Percentiles rank a stretch among this genome's conserved stretches.
Conservation (phyloP, 2,329 filamentous ascomycete genomes). For the Pestalotiopsis fici region DNA sequence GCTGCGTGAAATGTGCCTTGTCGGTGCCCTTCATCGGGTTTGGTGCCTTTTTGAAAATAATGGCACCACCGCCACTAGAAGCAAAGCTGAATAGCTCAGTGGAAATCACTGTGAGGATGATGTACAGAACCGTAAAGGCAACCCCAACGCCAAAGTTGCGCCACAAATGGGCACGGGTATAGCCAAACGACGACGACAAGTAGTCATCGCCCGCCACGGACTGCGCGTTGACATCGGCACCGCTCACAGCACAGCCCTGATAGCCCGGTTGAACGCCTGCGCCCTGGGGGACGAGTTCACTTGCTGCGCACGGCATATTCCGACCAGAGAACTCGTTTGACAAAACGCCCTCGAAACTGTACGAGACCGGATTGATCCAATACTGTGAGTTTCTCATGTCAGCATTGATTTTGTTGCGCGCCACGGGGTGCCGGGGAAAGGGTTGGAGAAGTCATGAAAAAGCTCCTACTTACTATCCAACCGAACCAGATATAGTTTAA, state of each 20-base stretch:
- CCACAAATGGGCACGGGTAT: conserved; percentile 63
- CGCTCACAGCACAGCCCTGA: conserved; percentile 57
- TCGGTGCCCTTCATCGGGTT: conserved; percentile 56
- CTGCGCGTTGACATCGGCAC: conserved; percentile 47
- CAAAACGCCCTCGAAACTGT: conserved; percentile 63
- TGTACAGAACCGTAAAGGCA: conserved; percentile 74
- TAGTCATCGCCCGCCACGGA: conserved; percentile 58
- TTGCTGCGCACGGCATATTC: conserved; percentile 46
- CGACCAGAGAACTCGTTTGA: conserved; percentile 56
- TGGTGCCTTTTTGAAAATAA: conserved; percentile 72
- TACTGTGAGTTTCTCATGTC: conserved; percentile 25
- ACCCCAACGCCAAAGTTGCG: conserved; percentile 79
- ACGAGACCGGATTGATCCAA: conserved; percentile 66
- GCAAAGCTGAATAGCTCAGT: conserved; percentile 69
- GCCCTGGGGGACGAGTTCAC: conserved; percentile 48
- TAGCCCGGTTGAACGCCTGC: conserved; percentile 39
- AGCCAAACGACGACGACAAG: conserved; percentile 52
- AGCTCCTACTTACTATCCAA: conserved; percentile 47
- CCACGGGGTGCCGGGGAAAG: not conserved
- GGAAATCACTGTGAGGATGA: conserved; percentile 69
- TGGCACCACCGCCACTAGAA: conserved; percentile 63
- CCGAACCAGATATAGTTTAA: conserved; percentile 68
- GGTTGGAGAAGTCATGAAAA: too few species aligned
- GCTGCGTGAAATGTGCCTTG: conserved; percentile 34
- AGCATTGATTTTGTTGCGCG: not conserved